phyloP scores from a whole-genome alignment of 139 green algal species.

The Chara braunii region DNA sequence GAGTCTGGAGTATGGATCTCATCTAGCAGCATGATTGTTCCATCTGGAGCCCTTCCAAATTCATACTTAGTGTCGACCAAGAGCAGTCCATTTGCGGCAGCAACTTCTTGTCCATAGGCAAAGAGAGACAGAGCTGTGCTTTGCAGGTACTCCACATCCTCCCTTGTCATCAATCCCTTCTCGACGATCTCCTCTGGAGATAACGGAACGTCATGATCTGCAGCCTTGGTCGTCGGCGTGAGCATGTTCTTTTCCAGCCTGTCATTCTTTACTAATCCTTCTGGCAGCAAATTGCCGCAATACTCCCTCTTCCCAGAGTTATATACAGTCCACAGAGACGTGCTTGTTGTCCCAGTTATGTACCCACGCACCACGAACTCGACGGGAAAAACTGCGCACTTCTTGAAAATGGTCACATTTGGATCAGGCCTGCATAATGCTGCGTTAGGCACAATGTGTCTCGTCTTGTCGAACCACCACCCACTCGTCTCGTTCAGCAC shows the following conservation, averaged over 20 bases:
- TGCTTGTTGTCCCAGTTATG: slow-evolving; percentile 93
- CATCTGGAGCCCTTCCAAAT: slow-evolving; percentile 64
- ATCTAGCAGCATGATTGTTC: slow-evolving; percentile 62
- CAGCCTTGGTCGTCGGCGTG: slow-evolving; percentile 93
- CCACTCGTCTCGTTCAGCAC: slow-evolving; percentile 85
- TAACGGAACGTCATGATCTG: slow-evolving; percentile 84
- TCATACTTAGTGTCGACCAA: slow-evolving; percentile 84
- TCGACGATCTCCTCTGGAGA: slow-evolving; percentile 54
- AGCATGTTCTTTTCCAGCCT: slow-evolving; percentile 73
- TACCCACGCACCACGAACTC: slow-evolving; percentile 95
- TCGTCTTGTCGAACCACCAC: slow-evolving; percentile 91
- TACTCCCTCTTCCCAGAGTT: slow-evolving; percentile 73
- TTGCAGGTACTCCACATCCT: slow-evolving; percentile 44
- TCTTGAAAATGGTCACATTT: slow-evolving; percentile 87
- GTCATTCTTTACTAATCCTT: slow-evolving; percentile 91
- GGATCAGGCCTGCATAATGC: slow-evolving; percentile 75
- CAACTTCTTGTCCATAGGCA: slow-evolving; percentile 59
- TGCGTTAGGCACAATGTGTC: slow-evolving; percentile 72
- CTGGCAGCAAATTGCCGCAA: slow-evolving; percentile 90
- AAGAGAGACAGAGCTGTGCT: slow-evolving; percentile 78
- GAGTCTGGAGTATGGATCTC: slow-evolving; percentile 94
- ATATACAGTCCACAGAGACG: slow-evolving; percentile 97
- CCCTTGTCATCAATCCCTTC: slow-evolving; percentile 72
- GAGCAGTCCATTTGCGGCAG: slow-evolving; percentile 75
- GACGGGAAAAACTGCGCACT: slow-evolving; percentile 90